Conservation (phyloP, 768 basidiomycete genomes). For the Leccinum pellstonianum region DNA sequence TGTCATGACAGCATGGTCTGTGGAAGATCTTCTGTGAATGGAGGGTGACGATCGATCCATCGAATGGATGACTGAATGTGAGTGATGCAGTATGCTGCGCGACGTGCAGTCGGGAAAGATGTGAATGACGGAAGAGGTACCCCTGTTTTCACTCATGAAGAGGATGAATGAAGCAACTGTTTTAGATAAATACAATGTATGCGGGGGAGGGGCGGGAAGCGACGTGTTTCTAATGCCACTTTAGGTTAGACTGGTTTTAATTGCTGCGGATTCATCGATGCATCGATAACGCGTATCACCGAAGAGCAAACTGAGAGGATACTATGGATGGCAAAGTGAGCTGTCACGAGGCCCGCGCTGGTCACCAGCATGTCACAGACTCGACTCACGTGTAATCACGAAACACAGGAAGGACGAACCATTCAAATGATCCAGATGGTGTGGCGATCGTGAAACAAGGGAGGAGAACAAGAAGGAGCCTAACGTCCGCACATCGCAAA, state of each 20-base stretch:
- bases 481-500: conserved; percentile 14
- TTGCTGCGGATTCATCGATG: conserved; percentile 15
- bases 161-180: background rate
- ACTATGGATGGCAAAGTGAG: conserved; percentile 3
- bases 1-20: background rate
- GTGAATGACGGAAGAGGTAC: background rate
- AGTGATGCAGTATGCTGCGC: background rate
- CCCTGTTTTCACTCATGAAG: conserved; percentile 7
- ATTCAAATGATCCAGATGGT: background rate
- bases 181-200: conserved; percentile 11
- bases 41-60: conserved; percentile 4
- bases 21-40: conserved; percentile 9
- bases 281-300: conserved; percentile 17
- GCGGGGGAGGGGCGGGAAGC: conserved; percentile 1
- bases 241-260: conserved; percentile 7
- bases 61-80: background rate
- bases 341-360: background rate
- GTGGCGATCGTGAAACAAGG: background rate
- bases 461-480: conserved; percentile 5
- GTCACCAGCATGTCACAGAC: background rate
- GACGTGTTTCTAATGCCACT: conserved; percentile 23
- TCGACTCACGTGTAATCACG: conserved; percentile 4
- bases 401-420: background rate
- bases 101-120: background rate
- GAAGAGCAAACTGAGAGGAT: conserved; percentile 12